A percentile compares a stretch with the other conserved stretches of the same genome.
Conservation (phyloP, 768 basidiomycete species). For the Boletus sp. region DNA sequence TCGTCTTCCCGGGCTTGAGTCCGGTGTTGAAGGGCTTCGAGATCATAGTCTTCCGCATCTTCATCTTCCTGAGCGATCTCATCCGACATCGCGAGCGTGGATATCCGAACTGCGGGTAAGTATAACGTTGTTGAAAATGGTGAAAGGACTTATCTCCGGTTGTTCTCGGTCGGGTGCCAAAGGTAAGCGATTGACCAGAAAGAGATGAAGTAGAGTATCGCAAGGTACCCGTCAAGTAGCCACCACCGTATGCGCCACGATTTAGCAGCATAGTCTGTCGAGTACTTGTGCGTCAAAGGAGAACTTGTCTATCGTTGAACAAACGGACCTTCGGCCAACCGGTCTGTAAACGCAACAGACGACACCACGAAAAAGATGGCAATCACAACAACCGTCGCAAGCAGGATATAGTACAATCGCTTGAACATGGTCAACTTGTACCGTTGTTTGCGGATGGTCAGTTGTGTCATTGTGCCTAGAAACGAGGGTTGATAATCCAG, state of each 20-base stretch:
- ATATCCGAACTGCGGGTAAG: constrained; percentile 35
- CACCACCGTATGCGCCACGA: constrained; percentile 94
- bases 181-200: constrained; percentile 83
- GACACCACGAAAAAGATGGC: constrained; percentile 91
- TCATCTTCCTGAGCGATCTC: constrained; percentile 94
- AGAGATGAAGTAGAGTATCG: constrained; percentile 79
- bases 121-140: constrained; percentile 1
- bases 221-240: constrained; percentile 93
- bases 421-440: constrained; percentile 90
- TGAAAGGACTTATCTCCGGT: constrained; percentile 69
- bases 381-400: constrained; percentile 79
- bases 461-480: constrained; percentile 83
- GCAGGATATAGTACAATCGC: constrained; percentile 78
- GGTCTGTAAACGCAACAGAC: constrained; percentile 85
- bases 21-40: constrained; percentile 69
- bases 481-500: constrained; percentile 8
- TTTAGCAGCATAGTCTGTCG: constrained; percentile 82
- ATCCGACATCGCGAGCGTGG: constrained; percentile 90
- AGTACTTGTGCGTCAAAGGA: not conserved
- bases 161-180: constrained; percentile 91
- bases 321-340: constrained; percentile 78
- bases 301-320: not conserved
- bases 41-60: constrained; percentile 90
- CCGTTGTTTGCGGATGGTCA: constrained; percentile 80
- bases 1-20: constrained; percentile 55